Evolutionary conservation across 2,329 filamentous ascomycete genomes (phyloP), one percentile per base, ranked within the genome.

Genomic region (Colletotrichum tabaci): DNA sequence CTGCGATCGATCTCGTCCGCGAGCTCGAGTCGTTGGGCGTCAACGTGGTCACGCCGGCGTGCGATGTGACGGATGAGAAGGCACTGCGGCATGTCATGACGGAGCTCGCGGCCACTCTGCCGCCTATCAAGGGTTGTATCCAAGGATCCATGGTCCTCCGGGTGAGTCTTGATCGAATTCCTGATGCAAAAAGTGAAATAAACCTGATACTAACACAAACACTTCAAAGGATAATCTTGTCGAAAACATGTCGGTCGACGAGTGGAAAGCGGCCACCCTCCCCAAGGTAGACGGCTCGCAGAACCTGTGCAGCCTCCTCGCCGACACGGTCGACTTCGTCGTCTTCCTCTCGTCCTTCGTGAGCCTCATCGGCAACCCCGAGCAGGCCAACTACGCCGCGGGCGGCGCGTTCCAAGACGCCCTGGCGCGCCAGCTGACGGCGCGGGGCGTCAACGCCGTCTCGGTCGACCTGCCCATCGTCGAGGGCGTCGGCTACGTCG

Each of bases 401-500:
- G 84, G 82, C 0, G 86, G 86, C 68, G 70, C 74, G 9, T 87
- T 80, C 75, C 80, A 85, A 75, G 79, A 86, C 64, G 79, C 80
- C 1, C 77, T 87, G 26, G 83, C 82, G 4, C 80, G 81, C 26
- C 79, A 84, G 71, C 81, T 86, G 3, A 78, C 79, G 0, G 52
- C 72, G 7, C 76, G 76, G 1, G 84, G 85, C 2, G 77, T 86
- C 2, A 79, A 84, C 3, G 86, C 84, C 30, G 81, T 85, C 0
- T 84, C 84, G 0, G 80, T 92, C 2, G 84, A 90, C 74, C 79
- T 91, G 16, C 88, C 87, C 0, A 83, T 84, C 1, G 83, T 91
- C 10, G 81, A 81, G 0, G 86, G 85, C 70, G 82, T 85, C 1
- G 87, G 87, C 3, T 88, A 87, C 75, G 78, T 88, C 2, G 85